A percentile compares a stretch with the other conserved stretches of the same genome.
Evolutionary conservation across 2,329 filamentous ascomycete species (phyloP).

Genomic region (Ophiosphaerella herpotricha): DNA sequence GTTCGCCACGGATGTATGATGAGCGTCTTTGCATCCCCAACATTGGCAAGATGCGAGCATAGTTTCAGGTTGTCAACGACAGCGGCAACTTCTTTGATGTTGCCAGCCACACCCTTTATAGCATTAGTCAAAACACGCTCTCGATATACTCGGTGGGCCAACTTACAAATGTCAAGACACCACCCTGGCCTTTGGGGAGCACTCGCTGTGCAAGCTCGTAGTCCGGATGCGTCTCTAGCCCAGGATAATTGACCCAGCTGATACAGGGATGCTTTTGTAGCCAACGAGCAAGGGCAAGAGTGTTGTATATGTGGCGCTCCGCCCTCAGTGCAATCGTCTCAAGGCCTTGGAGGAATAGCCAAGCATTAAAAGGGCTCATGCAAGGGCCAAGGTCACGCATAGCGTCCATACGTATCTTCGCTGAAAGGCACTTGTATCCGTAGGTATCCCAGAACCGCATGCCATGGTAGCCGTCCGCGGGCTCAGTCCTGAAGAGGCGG

Average conservation of each 20-base stretch:
- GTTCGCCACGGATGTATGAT: conserved; percentile 33
- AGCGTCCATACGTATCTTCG: conserved; percentile 28
- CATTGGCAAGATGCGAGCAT: conserved; percentile 28
- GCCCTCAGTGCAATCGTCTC: conserved; percentile 28
- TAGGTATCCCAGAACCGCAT: conserved; percentile 33
- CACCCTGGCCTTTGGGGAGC: conserved; percentile 26
- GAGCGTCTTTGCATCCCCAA: conserved; percentile 38
- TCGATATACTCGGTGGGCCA: background rate
- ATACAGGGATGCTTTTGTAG: conserved; percentile 25
- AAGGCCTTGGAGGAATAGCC: conserved; percentile 29
- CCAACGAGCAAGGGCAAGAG: conserved; percentile 26
- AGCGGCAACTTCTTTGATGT: conserved; percentile 23
- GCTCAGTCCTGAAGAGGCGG: conserved; percentile 10
- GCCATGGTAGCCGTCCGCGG: conserved; percentile 28
- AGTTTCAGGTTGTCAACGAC: conserved; percentile 32
- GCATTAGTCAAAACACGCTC: background rate
- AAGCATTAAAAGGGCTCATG: conserved; percentile 27
- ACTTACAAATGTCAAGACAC: conserved; percentile 27
- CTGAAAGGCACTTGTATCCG: conserved; percentile 20
- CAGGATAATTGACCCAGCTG: conserved; percentile 34
- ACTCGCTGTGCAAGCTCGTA: conserved; percentile 22
- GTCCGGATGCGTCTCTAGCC: conserved; percentile 23
- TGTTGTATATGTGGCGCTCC: conserved; percentile 29
- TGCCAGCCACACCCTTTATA: conserved; percentile 19
- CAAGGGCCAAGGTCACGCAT: conserved; percentile 31